These are phyloP conservation scores for Umbelopsis vinacea DNA, from an alignment of 192 early-diverging fungal species.

Conservation along the genomic window DNA sequence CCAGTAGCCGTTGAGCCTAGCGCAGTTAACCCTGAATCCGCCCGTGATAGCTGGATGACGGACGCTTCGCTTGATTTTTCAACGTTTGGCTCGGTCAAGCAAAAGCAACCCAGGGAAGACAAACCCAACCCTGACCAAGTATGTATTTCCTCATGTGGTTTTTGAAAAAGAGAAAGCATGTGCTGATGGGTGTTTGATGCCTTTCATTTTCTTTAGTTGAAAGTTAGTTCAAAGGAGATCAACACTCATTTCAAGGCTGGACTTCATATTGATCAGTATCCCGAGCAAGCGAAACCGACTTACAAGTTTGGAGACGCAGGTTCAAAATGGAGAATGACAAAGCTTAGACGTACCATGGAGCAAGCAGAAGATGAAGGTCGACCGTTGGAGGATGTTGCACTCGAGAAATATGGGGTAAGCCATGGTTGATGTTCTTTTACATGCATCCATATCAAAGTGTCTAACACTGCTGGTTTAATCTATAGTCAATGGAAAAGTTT, in stretches of 20 bases:
- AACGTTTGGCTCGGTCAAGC: slow-evolving; percentile 41
- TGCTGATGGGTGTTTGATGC: neutral
- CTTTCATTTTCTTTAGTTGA: slow-evolving; percentile 40
- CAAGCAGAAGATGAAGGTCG: slow-evolving; percentile 69
- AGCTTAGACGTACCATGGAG: slow-evolving; percentile 68
- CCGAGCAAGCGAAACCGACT: slow-evolving; percentile 41
- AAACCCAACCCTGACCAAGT: slow-evolving; percentile 50
- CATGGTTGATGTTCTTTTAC: neutral
- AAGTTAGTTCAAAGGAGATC: slow-evolving; percentile 47
- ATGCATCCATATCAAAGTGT: neutral
- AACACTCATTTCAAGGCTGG: slow-evolving; percentile 49
- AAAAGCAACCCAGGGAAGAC: slow-evolving; percentile 45
- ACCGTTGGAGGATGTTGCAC: slow-evolving; percentile 63
- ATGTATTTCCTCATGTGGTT: neutral
- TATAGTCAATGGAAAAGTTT: slow-evolving; percentile 65
- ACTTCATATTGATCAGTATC: slow-evolving; percentile 44
- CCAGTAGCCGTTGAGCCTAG: neutral
- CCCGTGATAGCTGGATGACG: slow-evolving; percentile 39
- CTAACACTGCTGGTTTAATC: neutral
- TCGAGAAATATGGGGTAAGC: slow-evolving; percentile 75
- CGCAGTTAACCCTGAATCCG: slow-evolving; percentile 8
- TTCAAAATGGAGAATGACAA: slow-evolving; percentile 82
- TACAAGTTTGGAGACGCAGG: slow-evolving; percentile 59
- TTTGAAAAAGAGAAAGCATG: neutral
- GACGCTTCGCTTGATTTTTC: slow-evolving; percentile 47